These are phyloP conservation scores for Heimioporus punctisporus DNA, from an alignment of 1,284 basidiomycete genomes.

Conservation along the genomic window DNA sequence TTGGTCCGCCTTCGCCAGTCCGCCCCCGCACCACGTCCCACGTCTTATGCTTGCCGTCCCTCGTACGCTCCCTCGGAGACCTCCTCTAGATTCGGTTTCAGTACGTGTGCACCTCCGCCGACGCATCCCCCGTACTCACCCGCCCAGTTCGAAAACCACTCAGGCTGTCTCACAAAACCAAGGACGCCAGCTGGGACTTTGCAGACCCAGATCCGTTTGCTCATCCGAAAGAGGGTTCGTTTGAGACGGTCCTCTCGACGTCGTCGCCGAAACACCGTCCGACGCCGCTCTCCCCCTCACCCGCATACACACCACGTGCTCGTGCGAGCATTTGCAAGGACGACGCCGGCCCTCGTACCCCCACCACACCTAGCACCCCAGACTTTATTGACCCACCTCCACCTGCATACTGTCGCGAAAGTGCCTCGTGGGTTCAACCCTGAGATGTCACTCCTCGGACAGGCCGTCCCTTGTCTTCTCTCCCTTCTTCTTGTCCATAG, in stretches of 20 bases:
- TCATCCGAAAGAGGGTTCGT: constrained; percentile 1
- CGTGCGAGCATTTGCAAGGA: constrained; percentile 25
- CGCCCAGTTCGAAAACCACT: constrained; percentile 26
- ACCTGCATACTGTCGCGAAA: constrained; percentile 27
- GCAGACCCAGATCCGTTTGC: constrained; percentile 29
- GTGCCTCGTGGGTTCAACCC: background rate
- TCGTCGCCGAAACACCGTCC: constrained; percentile 17
- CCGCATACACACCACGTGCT: constrained; percentile 6
- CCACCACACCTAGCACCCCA: constrained; percentile 13
- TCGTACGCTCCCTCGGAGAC: constrained; percentile 29
- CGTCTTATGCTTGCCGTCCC: constrained; percentile 20
- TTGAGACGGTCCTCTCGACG: background rate
- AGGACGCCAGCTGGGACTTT: constrained; percentile 32
- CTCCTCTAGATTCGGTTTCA: constrained; percentile 30
- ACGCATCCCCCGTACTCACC: background rate
- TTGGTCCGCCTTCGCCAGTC: constrained; percentile 21
- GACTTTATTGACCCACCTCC: constrained; percentile 27
- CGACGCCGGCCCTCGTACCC: constrained; percentile 15
- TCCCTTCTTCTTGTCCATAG: no score
- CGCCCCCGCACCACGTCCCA: constrained; percentile 1
- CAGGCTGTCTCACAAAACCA: constrained; percentile 19
- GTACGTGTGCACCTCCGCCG: constrained; percentile 11
- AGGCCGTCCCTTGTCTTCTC: no score
- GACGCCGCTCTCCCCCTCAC: constrained; percentile 6
- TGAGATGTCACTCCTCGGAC: no score